Evolutionary conservation across 1,284 basidiomycete species (phyloP).

Genomic region (Moniliella sp.): DNA sequence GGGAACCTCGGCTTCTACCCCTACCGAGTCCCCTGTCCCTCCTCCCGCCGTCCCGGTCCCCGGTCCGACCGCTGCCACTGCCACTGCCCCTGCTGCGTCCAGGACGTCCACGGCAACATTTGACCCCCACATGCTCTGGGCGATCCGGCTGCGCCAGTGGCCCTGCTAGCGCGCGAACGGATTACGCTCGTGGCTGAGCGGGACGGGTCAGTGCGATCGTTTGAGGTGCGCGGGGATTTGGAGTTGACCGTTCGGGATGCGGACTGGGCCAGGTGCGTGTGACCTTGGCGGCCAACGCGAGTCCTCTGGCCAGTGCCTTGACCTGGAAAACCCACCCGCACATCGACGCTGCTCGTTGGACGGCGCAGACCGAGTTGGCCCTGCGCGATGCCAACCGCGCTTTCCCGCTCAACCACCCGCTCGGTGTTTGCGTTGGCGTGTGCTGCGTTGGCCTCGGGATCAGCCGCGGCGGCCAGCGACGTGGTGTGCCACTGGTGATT

Average conservation of each 20-base stretch:
- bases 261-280: conserved; percentile 54
- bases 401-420: conserved; percentile 65
- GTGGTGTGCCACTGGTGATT: no score
- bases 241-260: conserved; percentile 65
- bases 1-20: no score
- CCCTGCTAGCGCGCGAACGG: conserved; percentile 63
- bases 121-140: neutral
- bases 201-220: conserved; percentile 68
- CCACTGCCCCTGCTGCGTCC: conserved; percentile 27
- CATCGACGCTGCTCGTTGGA: conserved; percentile 61
- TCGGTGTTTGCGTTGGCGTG: no score
- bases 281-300: conserved; percentile 41
- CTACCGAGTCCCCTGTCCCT: no score
- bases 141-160: conserved; percentile 43
- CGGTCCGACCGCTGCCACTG: neutral
- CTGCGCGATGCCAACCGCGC: conserved; percentile 60
- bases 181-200: conserved; percentile 59
- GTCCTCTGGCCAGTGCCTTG: conserved; percentile 44
- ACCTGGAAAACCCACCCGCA: conserved; percentile 91
- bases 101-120: neutral
- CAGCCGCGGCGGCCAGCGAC: no score
- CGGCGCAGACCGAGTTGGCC: conserved; percentile 47
- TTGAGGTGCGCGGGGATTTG: conserved; percentile 83
- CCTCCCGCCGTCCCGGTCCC: no score
- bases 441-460: no score